These are phyloP conservation scores for Dictyostelium firmibasis DNA, from an alignment of 78 protist species.

Conservation along the genomic window DNA sequence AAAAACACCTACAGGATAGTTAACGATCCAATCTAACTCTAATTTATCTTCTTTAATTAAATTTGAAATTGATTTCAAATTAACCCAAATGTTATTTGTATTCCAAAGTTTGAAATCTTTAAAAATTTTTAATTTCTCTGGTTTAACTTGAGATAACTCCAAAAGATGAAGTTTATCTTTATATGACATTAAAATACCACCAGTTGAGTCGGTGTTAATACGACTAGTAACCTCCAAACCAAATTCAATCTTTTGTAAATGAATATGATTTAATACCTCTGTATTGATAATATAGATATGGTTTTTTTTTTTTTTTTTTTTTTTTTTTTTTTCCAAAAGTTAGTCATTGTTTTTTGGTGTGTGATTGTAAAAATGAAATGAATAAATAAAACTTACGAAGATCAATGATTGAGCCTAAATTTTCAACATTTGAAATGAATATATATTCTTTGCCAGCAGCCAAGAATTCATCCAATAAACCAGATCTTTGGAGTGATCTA, in stretches of 20 bases:
- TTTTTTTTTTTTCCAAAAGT: background rate
- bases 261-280: conserved; percentile 82
- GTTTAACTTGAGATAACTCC: conserved; percentile 96
- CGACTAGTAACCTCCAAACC: conserved; percentile 94
- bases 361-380: background rate
- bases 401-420: conserved; percentile 97
- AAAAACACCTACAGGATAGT: conserved; percentile 14
- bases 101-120: conserved; percentile 95
- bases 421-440: conserved; percentile 98
- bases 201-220: conserved; percentile 96
- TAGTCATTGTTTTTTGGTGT: background rate
- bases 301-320: background rate
- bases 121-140: conserved; percentile 93
- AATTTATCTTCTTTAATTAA: conserved; percentile 52
- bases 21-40: conserved; percentile 59
- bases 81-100: conserved; percentile 98
- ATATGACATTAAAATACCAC: conserved; percentile 95
- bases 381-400: conserved; percentile 20
- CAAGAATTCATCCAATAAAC: conserved; percentile 79
- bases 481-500: conserved; percentile 80
- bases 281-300: background rate
- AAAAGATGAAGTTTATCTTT: conserved; percentile 82
- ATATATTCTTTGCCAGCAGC: conserved; percentile 91
- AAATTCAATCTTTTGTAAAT: conserved; percentile 76
- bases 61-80: conserved; percentile 8